Conservation (phyloP, 1,284 basidiomycete genomes). For the Marasmius tenuissimus region DNA sequence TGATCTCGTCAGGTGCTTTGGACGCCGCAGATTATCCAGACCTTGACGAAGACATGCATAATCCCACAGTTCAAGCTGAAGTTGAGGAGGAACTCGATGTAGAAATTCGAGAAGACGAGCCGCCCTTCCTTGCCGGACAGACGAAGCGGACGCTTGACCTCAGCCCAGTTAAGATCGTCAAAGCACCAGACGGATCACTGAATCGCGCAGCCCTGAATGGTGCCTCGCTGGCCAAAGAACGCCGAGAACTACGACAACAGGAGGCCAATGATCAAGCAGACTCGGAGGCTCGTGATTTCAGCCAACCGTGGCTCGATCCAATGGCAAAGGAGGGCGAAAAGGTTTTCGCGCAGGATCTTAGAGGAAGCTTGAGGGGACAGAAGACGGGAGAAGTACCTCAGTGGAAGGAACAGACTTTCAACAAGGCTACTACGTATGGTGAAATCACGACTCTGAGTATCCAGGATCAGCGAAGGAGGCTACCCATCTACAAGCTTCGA, state of each 20-base stretch:
- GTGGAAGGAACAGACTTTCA: constrained; percentile 94
- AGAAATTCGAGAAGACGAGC: constrained; percentile 96
- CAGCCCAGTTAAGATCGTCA: constrained; percentile 96
- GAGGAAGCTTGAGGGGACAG: constrained; percentile 82
- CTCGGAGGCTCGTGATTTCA: constrained; percentile 91
- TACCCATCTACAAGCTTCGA: constrained; percentile 97
- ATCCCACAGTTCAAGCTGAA: constrained; percentile 78
- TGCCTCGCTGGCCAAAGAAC: constrained; percentile 91
- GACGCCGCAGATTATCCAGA: constrained; percentile 96
- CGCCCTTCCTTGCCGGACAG: constrained; percentile 94
- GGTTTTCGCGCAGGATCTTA: constrained; percentile 91
- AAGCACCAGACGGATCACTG: constrained; percentile 91
- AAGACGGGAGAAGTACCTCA: constrained; percentile 81
- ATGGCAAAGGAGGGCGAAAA: constrained; percentile 90
- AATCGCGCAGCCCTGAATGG: constrained; percentile 96
- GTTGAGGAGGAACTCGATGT: constrained; percentile 97
- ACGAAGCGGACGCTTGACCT: constrained; percentile 94
- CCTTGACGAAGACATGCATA: constrained; percentile 86
- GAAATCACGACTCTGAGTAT: constrained; percentile 91
- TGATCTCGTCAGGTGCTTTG: constrained; percentile 94
- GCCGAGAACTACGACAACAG: constrained; percentile 91
- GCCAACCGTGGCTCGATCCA: constrained; percentile 95
- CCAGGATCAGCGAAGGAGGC: constrained; percentile 87
- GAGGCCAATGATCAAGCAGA: constrained; percentile 95
- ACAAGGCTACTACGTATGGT: constrained; percentile 96